These are phyloP conservation scores for Leucaena leucocephala DNA, from an alignment of 306 rosid species.

Conservation along the genomic window DNA sequence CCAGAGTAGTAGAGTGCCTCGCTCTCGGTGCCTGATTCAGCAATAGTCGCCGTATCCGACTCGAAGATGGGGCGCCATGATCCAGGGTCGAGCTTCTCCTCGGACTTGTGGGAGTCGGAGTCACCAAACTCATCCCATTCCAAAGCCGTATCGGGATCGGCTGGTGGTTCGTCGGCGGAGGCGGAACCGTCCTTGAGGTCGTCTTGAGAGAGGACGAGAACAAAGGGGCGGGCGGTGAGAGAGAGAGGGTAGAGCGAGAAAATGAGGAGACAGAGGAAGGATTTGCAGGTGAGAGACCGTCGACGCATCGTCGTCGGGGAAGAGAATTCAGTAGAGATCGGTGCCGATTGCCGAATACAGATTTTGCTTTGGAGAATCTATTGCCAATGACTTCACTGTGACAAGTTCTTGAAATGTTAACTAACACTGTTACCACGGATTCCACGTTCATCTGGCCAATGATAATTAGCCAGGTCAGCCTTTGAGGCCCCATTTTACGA, in stretches of 20 bases:
- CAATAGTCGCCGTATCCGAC: slow-evolving; percentile 44
- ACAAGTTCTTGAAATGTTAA: not conserved
- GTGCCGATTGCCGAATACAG: not conserved
- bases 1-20: slow-evolving; percentile 60
- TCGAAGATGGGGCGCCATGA: slow-evolving; percentile 95
- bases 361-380: not conserved
- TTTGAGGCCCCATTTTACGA: not conserved
- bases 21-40: slow-evolving; percentile 32
- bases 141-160: slow-evolving; percentile 51
- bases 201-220: slow-evolving; percentile 79
- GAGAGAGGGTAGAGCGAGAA: slow-evolving; percentile 50
- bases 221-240: slow-evolving; percentile 61
- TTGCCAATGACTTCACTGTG: not conserved
- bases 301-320: slow-evolving; percentile 29
- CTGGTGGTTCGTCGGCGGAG: slow-evolving; percentile 47
- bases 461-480: not conserved
- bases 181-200: slow-evolving; percentile 60
- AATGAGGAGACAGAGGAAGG: slow-evolving; percentile 45
- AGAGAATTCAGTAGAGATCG: not conserved
- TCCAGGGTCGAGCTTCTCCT: slow-evolving; percentile 84
- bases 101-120: slow-evolving; percentile 65
- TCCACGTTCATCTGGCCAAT: slow-evolving; percentile 3
- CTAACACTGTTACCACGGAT: not conserved
- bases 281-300: slow-evolving; percentile 34
- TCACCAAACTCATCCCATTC: slow-evolving; percentile 97